Evolutionary conservation across 2,329 filamentous ascomycete species (phyloP), one percentile per base, ranked within the genome.

Genomic region (Cordyceps cateniannulata): DNA sequence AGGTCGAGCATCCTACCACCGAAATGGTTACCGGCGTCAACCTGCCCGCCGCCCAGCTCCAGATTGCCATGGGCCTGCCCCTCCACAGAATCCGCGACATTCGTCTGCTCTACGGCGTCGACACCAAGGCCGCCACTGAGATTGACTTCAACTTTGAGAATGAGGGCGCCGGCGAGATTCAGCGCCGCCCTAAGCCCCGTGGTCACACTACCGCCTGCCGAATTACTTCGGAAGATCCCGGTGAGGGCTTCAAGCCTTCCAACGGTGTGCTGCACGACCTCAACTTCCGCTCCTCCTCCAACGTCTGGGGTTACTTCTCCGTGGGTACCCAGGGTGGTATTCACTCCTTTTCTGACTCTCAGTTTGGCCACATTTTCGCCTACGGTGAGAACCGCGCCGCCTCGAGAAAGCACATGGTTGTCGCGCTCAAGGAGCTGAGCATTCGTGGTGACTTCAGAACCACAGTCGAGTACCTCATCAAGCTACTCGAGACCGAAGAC

Each of bases 301-400:
- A 99, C 68, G 95, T 98, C 61, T 99, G 95, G 95, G 95, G 95
- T 83, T 99, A 99, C 79, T 99, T 99, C 86, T 99, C 95, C 58
- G 95, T 99, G 75, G 91, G 93, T 79, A 95, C 93, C 10, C 88
- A 92, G 60, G 93, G 93, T 79, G 93, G 93, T 76, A 99, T 99
- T 66, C 95, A 99, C 85, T 97, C 91, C 76, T 99, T 96, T 83
- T 98, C 95, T 8, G 95, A 99, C 80, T 96, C 90, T 71, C 95
- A 99, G 73, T 99, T 99, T 69, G 95, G 95, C 77, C 95, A 99
- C 78, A 99, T 99, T 68, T 99, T 99, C 76, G 96, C 95, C 57
- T 99, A 98, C 69, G 95, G 95, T 63, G 95, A 99, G 82, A 99
- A 96, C 80, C 88, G 95, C 75, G 89, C 92, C 55, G 93, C 95